These are phyloP conservation scores for Penicillium capsulatum DNA, from an alignment of 2,329 filamentous ascomycete genomes.

Conservation along the genomic window DNA sequence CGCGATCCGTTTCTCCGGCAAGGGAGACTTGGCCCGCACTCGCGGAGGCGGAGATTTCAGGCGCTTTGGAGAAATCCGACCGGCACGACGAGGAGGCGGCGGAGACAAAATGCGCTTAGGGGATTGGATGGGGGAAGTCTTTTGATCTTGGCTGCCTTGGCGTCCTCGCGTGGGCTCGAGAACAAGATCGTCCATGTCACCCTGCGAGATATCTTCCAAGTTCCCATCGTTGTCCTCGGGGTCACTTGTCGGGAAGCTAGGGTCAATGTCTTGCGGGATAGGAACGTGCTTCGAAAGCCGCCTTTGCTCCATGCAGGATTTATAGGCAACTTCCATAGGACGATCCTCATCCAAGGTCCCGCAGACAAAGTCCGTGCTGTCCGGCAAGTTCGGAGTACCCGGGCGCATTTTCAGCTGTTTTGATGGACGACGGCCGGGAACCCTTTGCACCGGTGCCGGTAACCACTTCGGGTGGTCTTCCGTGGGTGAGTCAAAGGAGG, in stretches of 20 bases:
- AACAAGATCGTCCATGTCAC: conserved; percentile 52
- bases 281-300: conserved; percentile 74
- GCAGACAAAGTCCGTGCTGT: conserved; percentile 99
- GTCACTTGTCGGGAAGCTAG: conserved; percentile 93
- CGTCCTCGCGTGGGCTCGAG: conserved; percentile 48
- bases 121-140: conserved; percentile 56
- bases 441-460: conserved; percentile 28
- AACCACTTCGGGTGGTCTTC: conserved; percentile 30
- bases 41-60: conserved; percentile 67
- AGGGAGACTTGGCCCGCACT: conserved; percentile 40
- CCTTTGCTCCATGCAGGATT: conserved; percentile 75
- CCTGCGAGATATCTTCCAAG: conserved; percentile 57
- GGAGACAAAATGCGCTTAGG: conserved; percentile 68
- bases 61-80: conserved; percentile 57
- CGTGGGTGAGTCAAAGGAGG: conserved; percentile 52
- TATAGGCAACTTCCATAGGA: conserved; percentile 88
- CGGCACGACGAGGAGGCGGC: conserved; percentile 53
- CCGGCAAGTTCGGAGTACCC: conserved; percentile 77
- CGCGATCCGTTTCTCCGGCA: conserved; percentile 42
- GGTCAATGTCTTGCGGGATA: conserved; percentile 95
- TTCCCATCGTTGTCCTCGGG: conserved; percentile 75
- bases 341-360: conserved; percentile 94
- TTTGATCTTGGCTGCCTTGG: conserved; percentile 46
- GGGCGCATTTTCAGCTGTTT: conserved; percentile 57
- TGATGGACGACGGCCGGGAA: conserved; percentile 33